Evolutionary conservation across 306 rosid genomes (phyloP), one percentile per base, ranked within the genome.

Genomic region (Rubus parviflorus): DNA sequence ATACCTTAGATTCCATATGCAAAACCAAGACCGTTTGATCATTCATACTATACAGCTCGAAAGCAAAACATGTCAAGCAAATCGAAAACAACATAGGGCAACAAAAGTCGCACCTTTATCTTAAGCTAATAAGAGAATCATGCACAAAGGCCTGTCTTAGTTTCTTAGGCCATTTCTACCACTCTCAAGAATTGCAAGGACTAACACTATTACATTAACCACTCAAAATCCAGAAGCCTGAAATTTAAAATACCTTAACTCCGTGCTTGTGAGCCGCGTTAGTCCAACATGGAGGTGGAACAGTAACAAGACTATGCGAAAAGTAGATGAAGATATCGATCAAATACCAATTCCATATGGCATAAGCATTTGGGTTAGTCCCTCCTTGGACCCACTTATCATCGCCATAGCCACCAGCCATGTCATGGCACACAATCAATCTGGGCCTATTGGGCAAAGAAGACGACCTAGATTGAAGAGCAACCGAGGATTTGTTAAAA

Each of bases 321-420:
- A 95, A 92, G 80, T 90, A 95, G 19, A 95, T 93, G 74, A 95
- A 95, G 16, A 92, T 79, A 80, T 95, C 97, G 23, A 95, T 92
- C 87, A 95, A 84, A 83, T 89, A 80, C 99, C 99, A 95, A 70
- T 95, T 94, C 93, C 97, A 90, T 43, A 95, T 82, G 1, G 89
- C 77, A 86, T 84, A 95, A n/a, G 99, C 97, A 73, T 89, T 78
- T 4, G 88, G 76, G 43, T 90, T 90, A 41, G 83, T 77, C 53
- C 99, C 99, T 61, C 99, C 99, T 71, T 95, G 99, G 45, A 90
- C 79, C 97, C 97, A 95, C 84, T 82, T 90, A 63, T 95, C 99
- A 76, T 92, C 94, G 8, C 9, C 76, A 74, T 95, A 95, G 57
- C 98, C 97, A 7, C 97, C 99, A 7, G 79, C 84, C 99, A 95